Conservation (phyloP, 2,329 filamentous ascomycete genomes). For the Phaeosphaeriaceae sp. region DNA sequence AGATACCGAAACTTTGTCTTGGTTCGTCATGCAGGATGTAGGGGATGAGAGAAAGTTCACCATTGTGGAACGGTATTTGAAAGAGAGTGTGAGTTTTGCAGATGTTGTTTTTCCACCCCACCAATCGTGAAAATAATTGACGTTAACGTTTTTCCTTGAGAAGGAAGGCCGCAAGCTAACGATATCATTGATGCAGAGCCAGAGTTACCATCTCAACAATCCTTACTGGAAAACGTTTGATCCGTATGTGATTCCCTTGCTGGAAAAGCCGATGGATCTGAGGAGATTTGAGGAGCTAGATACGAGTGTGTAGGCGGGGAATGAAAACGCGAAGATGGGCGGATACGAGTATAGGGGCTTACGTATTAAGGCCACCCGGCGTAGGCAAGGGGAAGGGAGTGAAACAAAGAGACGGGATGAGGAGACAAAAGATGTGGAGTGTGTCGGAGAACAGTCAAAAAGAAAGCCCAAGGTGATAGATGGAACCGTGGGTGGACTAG, state of each 20-base stretch:
- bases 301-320: slow-evolving; percentile 53
- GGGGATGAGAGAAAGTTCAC: slow-evolving; percentile 73
- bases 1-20: slow-evolving; percentile 69
- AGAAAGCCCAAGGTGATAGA: too few species aligned
- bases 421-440: too few species aligned
- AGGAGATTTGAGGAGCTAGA: slow-evolving; percentile 71
- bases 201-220: slow-evolving; percentile 60
- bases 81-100: slow-evolving; percentile 63
- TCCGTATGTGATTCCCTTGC: slow-evolving; percentile 71
- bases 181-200: slow-evolving; percentile 30
- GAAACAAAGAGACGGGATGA: not conserved
- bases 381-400: not conserved
- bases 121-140: too few species aligned
- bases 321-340: not conserved
- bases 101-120: not conserved
- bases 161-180: too few species aligned
- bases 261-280: slow-evolving; percentile 73
- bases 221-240: slow-evolving; percentile 80
- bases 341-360: not conserved
- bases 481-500: too few species aligned
- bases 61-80: slow-evolving; percentile 75
- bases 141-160: too few species aligned
- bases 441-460: too few species aligned
- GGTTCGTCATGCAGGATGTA: slow-evolving; percentile 80
- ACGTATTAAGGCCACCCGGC: too few species aligned